These are phyloP conservation scores for Aristolochia californica DNA, from an alignment of 164 flowering plant genomes.

Conservation along the genomic window DNA sequence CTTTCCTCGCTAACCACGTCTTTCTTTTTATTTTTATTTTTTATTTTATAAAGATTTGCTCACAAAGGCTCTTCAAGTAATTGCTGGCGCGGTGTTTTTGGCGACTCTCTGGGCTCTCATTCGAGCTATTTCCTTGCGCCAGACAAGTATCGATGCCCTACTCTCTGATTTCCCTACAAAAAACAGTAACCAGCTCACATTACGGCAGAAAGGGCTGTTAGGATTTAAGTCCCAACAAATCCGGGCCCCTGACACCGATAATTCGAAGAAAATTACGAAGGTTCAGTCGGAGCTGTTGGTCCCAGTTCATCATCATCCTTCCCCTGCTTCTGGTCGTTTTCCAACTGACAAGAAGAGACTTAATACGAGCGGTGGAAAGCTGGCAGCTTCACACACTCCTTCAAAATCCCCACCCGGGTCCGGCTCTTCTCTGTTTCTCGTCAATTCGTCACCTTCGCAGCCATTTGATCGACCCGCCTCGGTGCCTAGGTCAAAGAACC, in stretches of 20 bases:
- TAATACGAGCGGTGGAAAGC: conserved; percentile 31
- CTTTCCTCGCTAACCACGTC: background rate
- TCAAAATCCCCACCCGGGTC: conserved; percentile 57
- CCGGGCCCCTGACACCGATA: conserved; percentile 25
- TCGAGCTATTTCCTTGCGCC: conserved; percentile 41
- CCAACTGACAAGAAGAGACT: conserved; percentile 27
- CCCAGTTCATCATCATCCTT: conserved; percentile 73
- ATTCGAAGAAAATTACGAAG: conserved; percentile 60
- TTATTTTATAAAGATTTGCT: conserved; percentile 38
- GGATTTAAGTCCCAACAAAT: conserved; percentile 45
- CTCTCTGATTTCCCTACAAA: conserved; percentile 10
- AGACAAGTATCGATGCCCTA: conserved; percentile 27
- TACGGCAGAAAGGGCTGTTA: conserved; percentile 55
- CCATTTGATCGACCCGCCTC: conserved; percentile 38
- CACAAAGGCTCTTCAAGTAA: conserved; percentile 25
- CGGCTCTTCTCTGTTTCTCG: conserved; percentile 49
- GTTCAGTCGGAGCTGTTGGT: conserved; percentile 39
- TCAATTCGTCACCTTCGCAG: conserved; percentile 34
- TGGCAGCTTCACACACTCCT: conserved; percentile 21
- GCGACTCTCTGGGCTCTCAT: conserved; percentile 48
- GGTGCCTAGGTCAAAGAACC: conserved; percentile 76
- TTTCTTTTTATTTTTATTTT: conserved; percentile 2
- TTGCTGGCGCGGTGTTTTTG: conserved; percentile 34
- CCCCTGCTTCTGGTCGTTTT: conserved; percentile 25
- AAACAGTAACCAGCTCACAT: conserved; percentile 37